phyloP scores from a whole-genome alignment of 208 protist genomes.

The Borovskyia barvae region DNA sequence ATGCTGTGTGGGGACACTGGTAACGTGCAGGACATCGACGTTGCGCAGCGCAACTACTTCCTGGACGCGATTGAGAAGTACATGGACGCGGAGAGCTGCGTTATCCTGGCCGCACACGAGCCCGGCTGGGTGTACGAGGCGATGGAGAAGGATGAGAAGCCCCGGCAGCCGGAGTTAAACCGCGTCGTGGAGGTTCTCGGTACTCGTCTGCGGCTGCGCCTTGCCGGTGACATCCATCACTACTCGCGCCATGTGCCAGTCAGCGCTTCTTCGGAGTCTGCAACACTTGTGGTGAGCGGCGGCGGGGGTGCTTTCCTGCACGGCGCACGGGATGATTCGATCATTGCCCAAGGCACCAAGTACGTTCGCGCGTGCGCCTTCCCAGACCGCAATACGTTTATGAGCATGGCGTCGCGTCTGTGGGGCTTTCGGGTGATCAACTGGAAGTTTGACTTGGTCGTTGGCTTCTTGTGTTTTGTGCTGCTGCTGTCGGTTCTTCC shows the following conservation, averaged over 20 bases:
- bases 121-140: constrained; percentile 77
- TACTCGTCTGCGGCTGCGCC: constrained; percentile 59
- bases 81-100: constrained; percentile 70
- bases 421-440: constrained; percentile 80
- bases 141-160: constrained; percentile 35
- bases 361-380: constrained; percentile 63
- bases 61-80: constrained; percentile 62
- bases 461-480: constrained; percentile 60
- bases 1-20: constrained; percentile 82
- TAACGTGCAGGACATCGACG: constrained; percentile 74
- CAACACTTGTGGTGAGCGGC: constrained; percentile 76
- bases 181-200: constrained; percentile 51
- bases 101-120: constrained; percentile 68
- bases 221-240: constrained; percentile 86
- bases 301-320: constrained; percentile 84
- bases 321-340: constrained; percentile 44
- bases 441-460: constrained; percentile 86
- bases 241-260: constrained; percentile 77
- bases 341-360: constrained; percentile 62
- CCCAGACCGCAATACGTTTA: constrained; percentile 57
- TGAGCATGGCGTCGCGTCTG: constrained; percentile 55
- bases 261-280: constrained; percentile 48
- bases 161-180: constrained; percentile 58
- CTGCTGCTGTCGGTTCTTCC: constrained; percentile 69
- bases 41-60: constrained; percentile 85